Conservation (phyloP, 2,329 filamentous ascomycete genomes). For the Talaromyces marneffei region DNA sequence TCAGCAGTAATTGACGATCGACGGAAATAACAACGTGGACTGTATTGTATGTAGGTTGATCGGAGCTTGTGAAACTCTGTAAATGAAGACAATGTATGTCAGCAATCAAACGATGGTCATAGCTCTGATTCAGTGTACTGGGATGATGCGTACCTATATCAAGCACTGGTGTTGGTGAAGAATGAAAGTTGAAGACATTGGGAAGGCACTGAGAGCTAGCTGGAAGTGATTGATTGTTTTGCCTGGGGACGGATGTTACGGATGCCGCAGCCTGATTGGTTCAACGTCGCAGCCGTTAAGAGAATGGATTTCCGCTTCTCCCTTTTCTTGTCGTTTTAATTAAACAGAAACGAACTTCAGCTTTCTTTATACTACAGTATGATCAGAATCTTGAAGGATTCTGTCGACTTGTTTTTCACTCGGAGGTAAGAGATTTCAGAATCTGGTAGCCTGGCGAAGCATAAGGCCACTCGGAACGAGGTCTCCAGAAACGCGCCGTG, state of each 20-base stretch:
- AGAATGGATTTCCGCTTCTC: background rate
- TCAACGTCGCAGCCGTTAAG: background rate
- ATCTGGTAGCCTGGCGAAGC: background rate
- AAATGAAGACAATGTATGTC: background rate
- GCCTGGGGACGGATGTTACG: background rate
- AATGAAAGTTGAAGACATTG: background rate
- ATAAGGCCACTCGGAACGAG: background rate
- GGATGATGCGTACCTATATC: background rate
- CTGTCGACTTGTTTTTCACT: background rate
- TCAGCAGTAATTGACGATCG: background rate
- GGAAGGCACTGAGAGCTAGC: background rate
- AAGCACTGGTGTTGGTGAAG: background rate
- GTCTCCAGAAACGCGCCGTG: background rate
- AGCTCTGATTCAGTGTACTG: background rate
- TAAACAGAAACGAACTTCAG: too few species aligned
- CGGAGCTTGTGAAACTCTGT: background rate
- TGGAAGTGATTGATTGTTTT: constrained; percentile 1
- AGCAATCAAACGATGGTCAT: background rate
- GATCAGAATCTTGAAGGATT: too few species aligned
- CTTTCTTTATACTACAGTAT: too few species aligned
- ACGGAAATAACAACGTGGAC: constrained; percentile 13
- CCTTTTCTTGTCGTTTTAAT: background rate
- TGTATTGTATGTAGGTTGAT: constrained; percentile 6
- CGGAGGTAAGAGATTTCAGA: background rate
- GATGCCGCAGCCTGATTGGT: background rate